Base-by-base conservation (phyloP, 2,329 filamentous ascomycete species). In the Tricladium varicosporioides region DNA sequence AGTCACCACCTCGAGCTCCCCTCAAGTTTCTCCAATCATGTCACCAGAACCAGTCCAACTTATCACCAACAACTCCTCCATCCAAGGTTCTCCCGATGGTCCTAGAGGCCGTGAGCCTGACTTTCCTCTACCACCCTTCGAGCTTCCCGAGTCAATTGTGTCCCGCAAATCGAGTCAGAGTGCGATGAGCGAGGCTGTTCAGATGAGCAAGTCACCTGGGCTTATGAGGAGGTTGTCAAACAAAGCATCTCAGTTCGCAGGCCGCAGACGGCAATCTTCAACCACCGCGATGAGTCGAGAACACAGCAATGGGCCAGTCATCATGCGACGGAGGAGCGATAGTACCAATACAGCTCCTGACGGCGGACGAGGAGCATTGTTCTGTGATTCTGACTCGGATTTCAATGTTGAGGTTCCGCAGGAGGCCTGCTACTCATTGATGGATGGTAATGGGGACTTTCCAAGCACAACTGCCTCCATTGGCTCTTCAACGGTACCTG, bases 161-260 rank as follows among this genome's bases (percentile, higher is more conserved):
- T 76, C 80, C 53, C 78, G 77, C 63, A 81, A 82, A 64, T 79
- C 83, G 5, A 86, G 84, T 67, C 74, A 75, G 60, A 84, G 77
- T 64, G 86, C 88, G 5, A 82, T 90, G 67, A 83, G 81, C 48
- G 85, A 89, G 59, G 80, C 80, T 52, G 70, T 84, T 57, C 74
- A 77, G 19, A 72, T 78, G 49, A 80, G 78, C 68, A 83, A 85
- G 67, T 83, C 81, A 36, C 82, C 87, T 2, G 81, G 81, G 40
- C 74, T 97, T 56, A 95, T 97, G 64, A 86, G 94, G 61, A 84
- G 92, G 61, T 77, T 97, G 18, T 97, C 94, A 32, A 90, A 89
- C 65, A 86, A 88, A 60, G 91, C 92, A 5, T 85, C 84, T 48
- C 87, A 84, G 80, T 74, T 87, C 78, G 71, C 85, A 70, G 75